A percentile compares a stretch with the other conserved stretches of the same genome.
phyloP scores from a whole-genome alignment of 139 green algal genomes.

The Asterochloris sp. region DNA sequence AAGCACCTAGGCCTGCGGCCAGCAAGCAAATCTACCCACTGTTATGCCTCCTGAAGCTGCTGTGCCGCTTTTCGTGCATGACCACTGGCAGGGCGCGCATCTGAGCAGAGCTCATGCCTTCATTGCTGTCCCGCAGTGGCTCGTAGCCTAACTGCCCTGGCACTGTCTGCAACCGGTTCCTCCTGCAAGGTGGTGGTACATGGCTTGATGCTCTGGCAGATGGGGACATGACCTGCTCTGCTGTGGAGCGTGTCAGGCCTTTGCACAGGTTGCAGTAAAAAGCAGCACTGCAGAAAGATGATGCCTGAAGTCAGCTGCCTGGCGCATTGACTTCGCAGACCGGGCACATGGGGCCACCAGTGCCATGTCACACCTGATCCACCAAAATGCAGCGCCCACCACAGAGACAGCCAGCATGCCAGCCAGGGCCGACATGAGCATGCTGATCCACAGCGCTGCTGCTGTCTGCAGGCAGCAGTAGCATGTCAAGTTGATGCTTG shows the following conservation, averaged over 20 bases:
- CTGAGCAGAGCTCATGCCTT: conserved; percentile 38
- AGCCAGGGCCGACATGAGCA: conserved; percentile 63
- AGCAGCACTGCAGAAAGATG: too few relatives aligned
- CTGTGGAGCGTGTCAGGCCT: too few relatives aligned
- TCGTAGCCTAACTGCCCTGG: conserved; percentile 17
- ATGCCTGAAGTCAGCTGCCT: too few relatives aligned
- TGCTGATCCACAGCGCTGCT: conserved; percentile 61
- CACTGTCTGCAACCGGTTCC: background rate
- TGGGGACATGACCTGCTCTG: too few relatives aligned
- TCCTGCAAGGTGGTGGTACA: too few relatives aligned
- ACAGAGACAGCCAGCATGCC: conserved; percentile 64
- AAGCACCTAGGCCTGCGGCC: too few relatives aligned
- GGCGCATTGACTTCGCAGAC: too few relatives aligned
- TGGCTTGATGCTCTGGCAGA: too few relatives aligned
- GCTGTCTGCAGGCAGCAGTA: conserved; percentile 6
- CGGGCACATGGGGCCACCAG: too few relatives aligned
- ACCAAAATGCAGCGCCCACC: conserved; percentile 65
- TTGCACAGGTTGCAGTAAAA: too few relatives aligned
- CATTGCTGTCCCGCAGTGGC: conserved; percentile 2
- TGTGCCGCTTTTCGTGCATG: conserved; percentile 25
- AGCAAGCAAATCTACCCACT: too few relatives aligned
- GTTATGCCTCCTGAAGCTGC: too few relatives aligned
- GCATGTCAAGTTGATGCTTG: background rate
- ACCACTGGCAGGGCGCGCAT: conserved; percentile 48
- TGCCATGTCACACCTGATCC: conserved; percentile 30